Evolutionary conservation across 768 basidiomycete genomes (phyloP).

Genomic region (Auricularia sp.): DNA sequence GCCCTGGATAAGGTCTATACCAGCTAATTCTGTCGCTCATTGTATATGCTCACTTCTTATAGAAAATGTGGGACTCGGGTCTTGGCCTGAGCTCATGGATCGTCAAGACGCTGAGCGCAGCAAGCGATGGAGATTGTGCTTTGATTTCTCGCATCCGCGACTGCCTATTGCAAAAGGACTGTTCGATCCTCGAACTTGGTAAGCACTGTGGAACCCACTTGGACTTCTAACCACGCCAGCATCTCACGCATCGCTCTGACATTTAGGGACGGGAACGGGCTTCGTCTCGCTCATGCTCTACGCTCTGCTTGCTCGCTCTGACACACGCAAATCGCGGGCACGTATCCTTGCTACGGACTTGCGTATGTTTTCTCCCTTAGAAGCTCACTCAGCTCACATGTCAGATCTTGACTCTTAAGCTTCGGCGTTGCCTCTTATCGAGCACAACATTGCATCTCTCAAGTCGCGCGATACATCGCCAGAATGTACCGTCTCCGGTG

Average conservation of each 20-base stretch:
- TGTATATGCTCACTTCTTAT: not conserved
- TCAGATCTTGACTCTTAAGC: conserved; percentile 30
- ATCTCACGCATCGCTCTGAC: not conserved
- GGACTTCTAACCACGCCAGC: conserved; percentile 10
- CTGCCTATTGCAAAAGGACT: conserved; percentile 11
- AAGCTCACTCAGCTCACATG: not conserved
- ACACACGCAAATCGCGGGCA: conserved; percentile 10
- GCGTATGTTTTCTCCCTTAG: conserved; percentile 34
- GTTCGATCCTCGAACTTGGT: conserved; percentile 65
- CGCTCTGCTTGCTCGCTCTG: conserved; percentile 33
- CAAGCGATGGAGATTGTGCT: not conserved
- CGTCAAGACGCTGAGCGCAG: conserved; percentile 14
- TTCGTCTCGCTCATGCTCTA: conserved; percentile 51
- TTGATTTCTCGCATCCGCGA: not conserved
- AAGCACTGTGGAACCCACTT: no score
- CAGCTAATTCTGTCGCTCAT: not conserved
- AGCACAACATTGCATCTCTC: conserved; percentile 49
- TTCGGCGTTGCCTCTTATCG: conserved; percentile 71
- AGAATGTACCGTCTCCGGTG: conserved; percentile 3
- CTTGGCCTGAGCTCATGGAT: conserved; percentile 79
- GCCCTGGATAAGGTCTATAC: conserved; percentile 80
- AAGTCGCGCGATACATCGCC: conserved; percentile 26
- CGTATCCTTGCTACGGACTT: conserved; percentile 58
- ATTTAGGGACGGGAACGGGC: conserved; percentile 72
- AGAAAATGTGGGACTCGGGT: conserved; percentile 98